Base-by-base conservation (phyloP, 352 stramenopile species). In the Globisporangium yorkense region DNA sequence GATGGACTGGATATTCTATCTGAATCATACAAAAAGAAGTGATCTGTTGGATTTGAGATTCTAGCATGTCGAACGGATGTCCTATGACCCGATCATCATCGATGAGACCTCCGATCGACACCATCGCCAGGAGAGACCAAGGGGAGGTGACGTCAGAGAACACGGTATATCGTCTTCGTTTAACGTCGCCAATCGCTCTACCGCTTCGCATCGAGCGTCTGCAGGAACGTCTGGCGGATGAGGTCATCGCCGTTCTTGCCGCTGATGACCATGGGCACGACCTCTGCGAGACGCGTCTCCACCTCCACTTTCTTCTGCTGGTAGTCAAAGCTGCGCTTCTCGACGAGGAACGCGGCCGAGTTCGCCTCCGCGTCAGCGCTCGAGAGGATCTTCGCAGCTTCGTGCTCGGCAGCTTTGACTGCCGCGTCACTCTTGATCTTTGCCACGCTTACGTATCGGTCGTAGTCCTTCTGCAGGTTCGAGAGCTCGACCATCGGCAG, bases 181-280 rank as follows among this genome's bases (percentile, higher is more conserved):
- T 27, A 27, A 27, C 24, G 24, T 27, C 24, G 24, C 24, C 24
- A 27, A 27, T 27, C 40, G 13, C 40, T n/a, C 40, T 45, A 45
- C n/a, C 40, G 40, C 41, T 58, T 51, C 27, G 29, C 56, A 89
- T 95, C 49, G 83, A 96, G 48, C 82, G 92, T 46, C 66, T 92
- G n/a, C 70, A 94, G 33, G 88, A 89, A 63, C 87, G 76, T 57
- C 56, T 92, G 6, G 88, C 75, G 0, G 84, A 88, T 40, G 83
- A 92, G 48, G 74, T 79, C 1, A 92, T 94, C 80, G 46, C 85
- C 85, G 56, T 89, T 88, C 59, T 92, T 90, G 61, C 85, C 85
- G 61, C 79, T 90, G 51, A 96, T 57, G 86, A 96, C 53, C 79
- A 87, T 56, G 81, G 93, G 20, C 84, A 92, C 52, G 83, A 93